A percentile compares a stretch with the other conserved stretches of the same genome.
phyloP scores from a whole-genome alignment of 306 rosid species.

The Rosa chinensis region DNA sequence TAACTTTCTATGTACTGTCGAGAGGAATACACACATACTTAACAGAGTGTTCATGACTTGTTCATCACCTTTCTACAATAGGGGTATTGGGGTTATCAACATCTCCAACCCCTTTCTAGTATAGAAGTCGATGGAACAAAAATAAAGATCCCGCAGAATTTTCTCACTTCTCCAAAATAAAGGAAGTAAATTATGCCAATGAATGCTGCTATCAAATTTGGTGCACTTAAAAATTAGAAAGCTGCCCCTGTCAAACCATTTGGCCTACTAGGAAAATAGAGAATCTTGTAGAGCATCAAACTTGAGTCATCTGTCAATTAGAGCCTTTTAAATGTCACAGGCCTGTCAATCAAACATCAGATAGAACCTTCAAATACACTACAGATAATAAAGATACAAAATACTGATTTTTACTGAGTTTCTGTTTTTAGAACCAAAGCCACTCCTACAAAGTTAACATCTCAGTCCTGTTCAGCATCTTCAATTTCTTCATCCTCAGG shows the following conservation, averaged over 20 bases:
- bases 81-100: no score
- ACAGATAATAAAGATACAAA: conserved; percentile 9
- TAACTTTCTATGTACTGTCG: no score
- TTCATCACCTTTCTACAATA: no score
- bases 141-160: not conserved
- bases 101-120: no score
- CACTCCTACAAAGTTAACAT: conserved; percentile 21
- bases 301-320: not conserved
- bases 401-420: not conserved
- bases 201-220: not conserved
- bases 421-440: not conserved
- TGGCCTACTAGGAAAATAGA: not conserved
- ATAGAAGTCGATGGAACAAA: not conserved
- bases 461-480: conserved; percentile 75
- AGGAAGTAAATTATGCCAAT: not conserved
- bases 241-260: not conserved
- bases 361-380: conserved; percentile 32
- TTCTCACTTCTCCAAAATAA: not conserved
- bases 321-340: not conserved
- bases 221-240: not conserved
- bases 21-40: no score
- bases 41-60: no score
- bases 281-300: not conserved
- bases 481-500: conserved; percentile 97
- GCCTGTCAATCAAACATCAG: conserved; percentile 6